Percentiles rank a stretch among this genome's conserved stretches.
phyloP scores from a whole-genome alignment of 495 filamentous ascomycete species.

The Corynascus novoguineensis region DNA sequence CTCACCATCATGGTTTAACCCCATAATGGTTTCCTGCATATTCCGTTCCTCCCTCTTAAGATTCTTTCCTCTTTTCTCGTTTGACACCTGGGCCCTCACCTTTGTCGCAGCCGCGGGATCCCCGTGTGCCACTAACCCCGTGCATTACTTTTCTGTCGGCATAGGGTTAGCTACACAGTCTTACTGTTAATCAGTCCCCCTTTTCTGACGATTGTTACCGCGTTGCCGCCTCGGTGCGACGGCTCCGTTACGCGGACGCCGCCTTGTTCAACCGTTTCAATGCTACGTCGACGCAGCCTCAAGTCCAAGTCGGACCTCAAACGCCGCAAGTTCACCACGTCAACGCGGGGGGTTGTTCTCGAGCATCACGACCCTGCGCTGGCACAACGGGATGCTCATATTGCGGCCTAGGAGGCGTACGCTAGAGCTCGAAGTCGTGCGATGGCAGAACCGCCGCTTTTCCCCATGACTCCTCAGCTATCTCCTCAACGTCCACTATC shows the following conservation, averaged over 20 bases:
- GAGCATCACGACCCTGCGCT: constrained; percentile 50
- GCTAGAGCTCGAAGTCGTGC: constrained; percentile 47
- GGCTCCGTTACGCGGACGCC: background rate
- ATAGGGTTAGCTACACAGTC: constrained; percentile 25
- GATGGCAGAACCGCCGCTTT: constrained; percentile 37
- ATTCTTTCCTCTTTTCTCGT: background rate
- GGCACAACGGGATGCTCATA: constrained; percentile 58
- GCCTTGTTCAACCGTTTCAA: constrained; percentile 21
- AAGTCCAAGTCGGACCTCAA: constrained; percentile 42
- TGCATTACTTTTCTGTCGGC: constrained; percentile 15
- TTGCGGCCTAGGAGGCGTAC: constrained; percentile 65
- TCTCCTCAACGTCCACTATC: constrained; percentile 15
- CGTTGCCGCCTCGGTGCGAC: constrained; percentile 3
- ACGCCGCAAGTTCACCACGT: constrained; percentile 60
- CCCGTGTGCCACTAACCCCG: constrained; percentile 12
- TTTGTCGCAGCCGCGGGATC: background rate
- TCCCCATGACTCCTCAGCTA: constrained; percentile 27
- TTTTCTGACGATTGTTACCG: background rate
- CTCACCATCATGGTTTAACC: background rate
- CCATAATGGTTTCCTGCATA: background rate
- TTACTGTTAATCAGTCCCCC: constrained; percentile 16
- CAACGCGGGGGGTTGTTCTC: constrained; percentile 45
- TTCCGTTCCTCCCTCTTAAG: background rate
- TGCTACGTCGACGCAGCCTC: constrained; percentile 44
- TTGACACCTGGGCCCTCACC: background rate